These are phyloP conservation scores for Auricularia cornea DNA, from an alignment of 768 basidiomycete species.

Conservation along the genomic window DNA sequence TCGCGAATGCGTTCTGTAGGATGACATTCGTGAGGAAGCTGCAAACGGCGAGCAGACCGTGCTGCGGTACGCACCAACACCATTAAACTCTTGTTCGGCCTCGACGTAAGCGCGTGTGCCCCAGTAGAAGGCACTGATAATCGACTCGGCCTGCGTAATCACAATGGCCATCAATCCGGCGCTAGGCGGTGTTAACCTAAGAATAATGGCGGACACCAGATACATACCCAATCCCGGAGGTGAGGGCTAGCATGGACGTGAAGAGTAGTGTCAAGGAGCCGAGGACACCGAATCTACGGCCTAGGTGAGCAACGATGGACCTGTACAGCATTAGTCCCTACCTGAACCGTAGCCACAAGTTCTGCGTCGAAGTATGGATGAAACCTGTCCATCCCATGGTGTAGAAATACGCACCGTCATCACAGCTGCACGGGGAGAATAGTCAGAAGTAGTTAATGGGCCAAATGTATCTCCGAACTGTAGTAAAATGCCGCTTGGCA, in stretches of 20 bases:
- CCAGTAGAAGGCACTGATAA: background rate
- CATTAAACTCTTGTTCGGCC: background rate
- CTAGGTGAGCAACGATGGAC: too few species aligned
- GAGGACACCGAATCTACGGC: conserved; percentile 24
- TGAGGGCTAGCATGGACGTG: conserved; percentile 24
- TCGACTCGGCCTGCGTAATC: conserved; percentile 14
- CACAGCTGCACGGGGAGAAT: background rate
- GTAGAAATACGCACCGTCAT: background rate
- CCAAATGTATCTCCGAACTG: background rate
- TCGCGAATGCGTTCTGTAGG: conserved; percentile 68
- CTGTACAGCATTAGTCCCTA: conserved; percentile 13
- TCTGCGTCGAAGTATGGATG: background rate
- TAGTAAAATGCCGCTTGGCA: conserved; percentile 2
- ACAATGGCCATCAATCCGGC: conserved; percentile 22
- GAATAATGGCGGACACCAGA: too few species aligned
- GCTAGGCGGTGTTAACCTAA: background rate
- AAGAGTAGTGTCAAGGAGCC: conserved; percentile 24
- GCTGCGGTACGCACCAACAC: background rate
- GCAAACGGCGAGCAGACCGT: too few species aligned
- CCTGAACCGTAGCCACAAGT: conserved; percentile 2
- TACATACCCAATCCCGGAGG: background rate
- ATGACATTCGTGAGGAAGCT: too few species aligned
- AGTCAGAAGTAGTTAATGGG: too few species aligned
- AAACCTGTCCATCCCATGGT: too few species aligned
- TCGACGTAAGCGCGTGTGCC: background rate